Conservation (phyloP, 495 filamentous ascomycete species). For the Coniosporium apollinis region DNA sequence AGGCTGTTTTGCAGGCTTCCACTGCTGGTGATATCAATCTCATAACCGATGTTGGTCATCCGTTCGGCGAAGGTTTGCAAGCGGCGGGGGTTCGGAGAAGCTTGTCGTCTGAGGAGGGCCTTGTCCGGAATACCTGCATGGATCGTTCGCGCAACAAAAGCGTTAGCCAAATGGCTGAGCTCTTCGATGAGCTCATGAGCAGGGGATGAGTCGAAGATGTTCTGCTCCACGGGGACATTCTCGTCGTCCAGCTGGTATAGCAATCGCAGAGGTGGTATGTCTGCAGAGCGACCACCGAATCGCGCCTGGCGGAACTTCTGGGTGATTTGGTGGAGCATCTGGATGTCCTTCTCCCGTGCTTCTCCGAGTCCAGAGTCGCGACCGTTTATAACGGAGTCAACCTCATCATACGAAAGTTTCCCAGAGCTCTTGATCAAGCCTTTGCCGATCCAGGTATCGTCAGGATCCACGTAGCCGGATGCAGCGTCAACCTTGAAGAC, state of each 20-base stretch:
- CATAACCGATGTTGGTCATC: conserved; percentile 79
- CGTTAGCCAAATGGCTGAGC: conserved; percentile 77
- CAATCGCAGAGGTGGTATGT: conserved; percentile 71
- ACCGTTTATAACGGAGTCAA: conserved; percentile 59
- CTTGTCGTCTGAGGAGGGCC: conserved; percentile 77
- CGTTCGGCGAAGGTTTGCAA: conserved; percentile 80
- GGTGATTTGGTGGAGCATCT: conserved; percentile 55
- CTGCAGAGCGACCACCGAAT: conserved; percentile 57
- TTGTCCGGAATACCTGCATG: conserved; percentile 68
- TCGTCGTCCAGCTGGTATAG: conserved; percentile 94
- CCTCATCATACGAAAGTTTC: conserved; percentile 67
- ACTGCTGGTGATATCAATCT: conserved; percentile 77
- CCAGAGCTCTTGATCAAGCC: conserved; percentile 78
- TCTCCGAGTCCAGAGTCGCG: conserved; percentile 40
- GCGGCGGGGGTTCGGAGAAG: conserved; percentile 68
- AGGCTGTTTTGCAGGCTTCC: conserved; percentile 81
- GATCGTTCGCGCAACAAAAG: conserved; percentile 74
- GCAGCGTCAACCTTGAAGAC: conserved; percentile 73
- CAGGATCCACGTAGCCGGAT: conserved; percentile 59
- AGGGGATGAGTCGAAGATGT: conserved; percentile 81
- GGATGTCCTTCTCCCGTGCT: conserved; percentile 51
- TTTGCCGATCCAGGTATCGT: conserved; percentile 88
- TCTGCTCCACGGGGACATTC: conserved; percentile 88
- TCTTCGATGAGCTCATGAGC: conserved; percentile 93
- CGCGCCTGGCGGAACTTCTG: conserved; percentile 80